Evolutionary conservation across 495 filamentous ascomycete genomes (phyloP), one percentile per base, ranked within the genome.

Genomic region (Lasiosphaeriaceae sp.): DNA sequence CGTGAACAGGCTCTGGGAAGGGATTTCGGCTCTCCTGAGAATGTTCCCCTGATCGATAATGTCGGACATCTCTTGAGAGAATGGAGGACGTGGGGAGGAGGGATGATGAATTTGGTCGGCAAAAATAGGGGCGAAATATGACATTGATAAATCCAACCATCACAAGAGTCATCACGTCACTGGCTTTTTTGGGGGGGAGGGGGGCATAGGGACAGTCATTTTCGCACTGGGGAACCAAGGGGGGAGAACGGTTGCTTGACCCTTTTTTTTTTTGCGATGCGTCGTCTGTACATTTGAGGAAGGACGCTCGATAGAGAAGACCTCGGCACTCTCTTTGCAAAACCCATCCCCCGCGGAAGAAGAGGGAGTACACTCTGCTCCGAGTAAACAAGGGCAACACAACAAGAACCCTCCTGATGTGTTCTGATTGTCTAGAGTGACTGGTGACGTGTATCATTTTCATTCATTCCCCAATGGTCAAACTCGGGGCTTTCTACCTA

Each of bases 281-380:
- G 45, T 58, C 61, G 50, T 62, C 46, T 47, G 39, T 64, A 56
- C 60, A 59, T 47, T 47, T 46, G 52, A 55, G 47, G 37, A 59
- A 48, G 44, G 57, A 54, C 35, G 45, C 54, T 61, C 46, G 49
- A 54, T 11, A 56, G 59, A 43, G 57, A 54, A 54, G 48, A 60
- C 50, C 47, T 55, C 54, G 48, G 23, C 51, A 57, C 59, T 58
- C 51, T 58, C 54, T 19, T 19, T 8, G 39, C 52, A 9, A 43
- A 14, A 43, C 12, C n/a, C 23, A 24, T 29, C 24, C 31, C 29
- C 16, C n/a, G n/a, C n/a, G n/a, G 22, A 37, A 46, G 34, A 22
- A 20, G n/a, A n/a, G 31, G 21, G 5, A 19, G 14, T 50, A 20
- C n/a, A n/a, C 41, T 43, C 9, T 6, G 22, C 37, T 47, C 12